Evolutionary conservation across 352 stramenopile genomes (phyloP).

Genomic region (Pythium phragmitis): DNA sequence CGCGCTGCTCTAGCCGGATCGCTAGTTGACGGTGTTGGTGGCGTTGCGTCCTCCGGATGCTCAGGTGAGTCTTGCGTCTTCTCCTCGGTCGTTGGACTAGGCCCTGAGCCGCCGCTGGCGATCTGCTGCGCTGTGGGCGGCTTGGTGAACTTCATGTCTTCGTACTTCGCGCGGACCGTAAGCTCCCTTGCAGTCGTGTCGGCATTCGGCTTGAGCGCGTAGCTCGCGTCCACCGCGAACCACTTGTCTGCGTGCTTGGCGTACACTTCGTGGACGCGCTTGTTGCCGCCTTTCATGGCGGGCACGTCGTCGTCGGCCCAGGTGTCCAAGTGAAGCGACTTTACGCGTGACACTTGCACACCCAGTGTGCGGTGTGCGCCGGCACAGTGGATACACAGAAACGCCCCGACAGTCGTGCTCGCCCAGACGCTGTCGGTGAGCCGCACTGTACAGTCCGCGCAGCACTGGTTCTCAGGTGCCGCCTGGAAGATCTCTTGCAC

Average conservation of each 20-base stretch:
- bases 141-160: slow-evolving; percentile 62
- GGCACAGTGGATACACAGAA: slow-evolving; percentile 96
- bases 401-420: slow-evolving; percentile 91
- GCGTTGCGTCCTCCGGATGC: neutral
- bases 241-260: slow-evolving; percentile 59
- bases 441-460: slow-evolving; percentile 71
- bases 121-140: slow-evolving; percentile 29
- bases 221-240: slow-evolving; percentile 38
- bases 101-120: neutral
- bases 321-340: slow-evolving; percentile 76
- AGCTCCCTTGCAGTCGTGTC: slow-evolving; percentile 44
- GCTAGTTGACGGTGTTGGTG: slow-evolving; percentile 3
- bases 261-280: slow-evolving; percentile 55
- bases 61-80: slow-evolving; percentile 45
- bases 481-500: slow-evolving; percentile 65
- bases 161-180: slow-evolving; percentile 72
- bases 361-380: slow-evolving; percentile 94
- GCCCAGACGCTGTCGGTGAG: slow-evolving; percentile 92
- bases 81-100: slow-evolving; percentile 21
- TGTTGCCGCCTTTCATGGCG: slow-evolving; percentile 78
- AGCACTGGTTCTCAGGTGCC: slow-evolving; percentile 60
- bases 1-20: slow-evolving; percentile 10
- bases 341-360: slow-evolving; percentile 91
- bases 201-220: slow-evolving; percentile 40
- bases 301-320: slow-evolving; percentile 74